phyloP scores from a whole-genome alignment of 208 protist genomes.

The Crithidia acanthocephali region DNA sequence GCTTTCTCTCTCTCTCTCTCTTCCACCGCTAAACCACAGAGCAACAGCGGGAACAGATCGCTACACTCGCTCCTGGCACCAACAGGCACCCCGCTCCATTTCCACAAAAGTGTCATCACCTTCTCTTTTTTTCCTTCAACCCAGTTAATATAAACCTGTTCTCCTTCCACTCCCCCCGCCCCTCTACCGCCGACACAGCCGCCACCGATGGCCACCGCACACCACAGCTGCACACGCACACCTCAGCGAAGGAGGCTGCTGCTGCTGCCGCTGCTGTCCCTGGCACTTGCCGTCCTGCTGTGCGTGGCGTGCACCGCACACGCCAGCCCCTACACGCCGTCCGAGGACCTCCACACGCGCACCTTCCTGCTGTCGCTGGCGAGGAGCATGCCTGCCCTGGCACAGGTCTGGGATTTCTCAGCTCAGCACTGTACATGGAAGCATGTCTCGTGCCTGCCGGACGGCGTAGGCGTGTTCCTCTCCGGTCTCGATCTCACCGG shows the following conservation, averaged over 20 bases:
- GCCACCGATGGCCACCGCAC: neutral
- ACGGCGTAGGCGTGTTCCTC: neutral
- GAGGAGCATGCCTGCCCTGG: neutral
- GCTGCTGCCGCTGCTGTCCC: neutral
- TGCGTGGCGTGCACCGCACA: conserved; percentile 1
- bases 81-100: too few relatives aligned
- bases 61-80: too few relatives aligned
- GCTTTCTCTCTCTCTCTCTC: too few relatives aligned
- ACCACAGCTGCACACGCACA: neutral
- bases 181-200: neutral
- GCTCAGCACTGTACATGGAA: conserved; percentile 13
- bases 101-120: too few relatives aligned
- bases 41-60: too few relatives aligned
- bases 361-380: conserved; percentile 11
- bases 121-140: too few relatives aligned
- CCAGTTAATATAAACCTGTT: too few relatives aligned
- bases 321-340: conserved; percentile 9
- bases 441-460: neutral
- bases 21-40: too few relatives aligned
- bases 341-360: conserved; percentile 13
- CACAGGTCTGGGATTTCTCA: neutral
- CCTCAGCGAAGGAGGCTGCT: neutral
- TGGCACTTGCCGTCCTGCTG: conserved; percentile 6
- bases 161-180: too few relatives aligned
- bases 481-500: neutral